Evolutionary conservation across 345 rosid genomes (phyloP).

Genomic region (Eucalyptus polybractea): DNA sequence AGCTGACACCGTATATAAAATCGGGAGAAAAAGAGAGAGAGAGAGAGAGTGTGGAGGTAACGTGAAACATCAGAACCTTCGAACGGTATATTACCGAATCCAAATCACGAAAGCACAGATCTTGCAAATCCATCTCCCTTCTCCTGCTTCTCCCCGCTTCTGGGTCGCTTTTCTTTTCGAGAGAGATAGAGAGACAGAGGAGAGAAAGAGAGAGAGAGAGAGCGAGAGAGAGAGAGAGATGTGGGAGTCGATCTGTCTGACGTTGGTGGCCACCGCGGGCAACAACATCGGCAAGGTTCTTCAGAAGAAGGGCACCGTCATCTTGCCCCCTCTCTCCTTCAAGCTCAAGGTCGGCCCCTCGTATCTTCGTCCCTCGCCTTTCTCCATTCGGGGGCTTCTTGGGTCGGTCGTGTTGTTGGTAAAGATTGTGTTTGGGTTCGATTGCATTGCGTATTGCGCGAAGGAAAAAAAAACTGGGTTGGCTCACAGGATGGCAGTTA

Average conservation of each 20-base stretch:
- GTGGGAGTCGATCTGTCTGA: conserved; percentile 90
- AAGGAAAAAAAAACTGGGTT: neutral
- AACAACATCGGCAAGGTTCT: conserved; percentile 93
- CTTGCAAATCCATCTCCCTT: neutral
- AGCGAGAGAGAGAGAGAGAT: conserved; percentile 2
- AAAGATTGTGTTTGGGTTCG: neutral
- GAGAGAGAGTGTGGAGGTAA: neutral
- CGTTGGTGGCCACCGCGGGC: conserved; percentile 94
- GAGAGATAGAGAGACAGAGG: neutral
- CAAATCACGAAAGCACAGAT: neutral
- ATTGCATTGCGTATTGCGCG: neutral
- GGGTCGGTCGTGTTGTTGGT: neutral
- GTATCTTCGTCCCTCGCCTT: neutral
- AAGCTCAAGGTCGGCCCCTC: conserved; percentile 59
- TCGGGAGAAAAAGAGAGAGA: neutral
- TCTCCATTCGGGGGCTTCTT: neutral
- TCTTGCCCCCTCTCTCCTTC: conserved; percentile 94
- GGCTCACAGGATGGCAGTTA: neutral
- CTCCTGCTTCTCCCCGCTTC: neutral
- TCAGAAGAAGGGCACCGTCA: conserved; percentile 94
- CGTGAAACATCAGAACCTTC: neutral
- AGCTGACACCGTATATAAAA: neutral
- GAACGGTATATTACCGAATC: neutral
- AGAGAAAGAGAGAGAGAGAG: neutral
- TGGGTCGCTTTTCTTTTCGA: neutral